Conservation (phyloP, 805 yeast genomes). For the Candida quercuum region DNA sequence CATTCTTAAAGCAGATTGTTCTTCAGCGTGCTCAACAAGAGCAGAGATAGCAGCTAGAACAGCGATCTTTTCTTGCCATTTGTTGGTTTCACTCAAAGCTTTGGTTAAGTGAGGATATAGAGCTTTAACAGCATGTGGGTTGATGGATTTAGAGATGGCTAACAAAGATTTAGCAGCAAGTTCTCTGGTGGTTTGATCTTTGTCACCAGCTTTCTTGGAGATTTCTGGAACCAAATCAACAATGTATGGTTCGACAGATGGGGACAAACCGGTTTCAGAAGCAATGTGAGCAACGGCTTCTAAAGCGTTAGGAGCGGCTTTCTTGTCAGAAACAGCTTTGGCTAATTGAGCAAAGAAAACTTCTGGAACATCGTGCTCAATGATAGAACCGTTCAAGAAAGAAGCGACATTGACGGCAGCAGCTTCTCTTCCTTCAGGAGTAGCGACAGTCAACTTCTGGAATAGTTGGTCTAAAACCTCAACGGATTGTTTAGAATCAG, state of each 20-base stretch:
- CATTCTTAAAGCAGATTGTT: conserved; percentile 97
- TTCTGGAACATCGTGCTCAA: conserved; percentile 96
- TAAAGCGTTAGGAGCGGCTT: conserved; percentile 76
- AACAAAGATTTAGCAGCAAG: conserved; percentile 72
- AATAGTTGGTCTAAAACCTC: conserved; percentile 91
- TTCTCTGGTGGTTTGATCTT: conserved; percentile 68
- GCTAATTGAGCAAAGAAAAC: conserved; percentile 76
- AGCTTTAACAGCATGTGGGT: conserved; percentile 91
- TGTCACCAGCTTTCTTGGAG: conserved; percentile 83
- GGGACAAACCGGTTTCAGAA: conserved; percentile 67
- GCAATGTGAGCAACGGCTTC: conserved; percentile 85
- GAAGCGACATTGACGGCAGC: conserved; percentile 89
- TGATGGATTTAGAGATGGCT: conserved; percentile 74
- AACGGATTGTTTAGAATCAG: conserved; percentile 43
- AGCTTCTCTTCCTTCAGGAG: conserved; percentile 73
- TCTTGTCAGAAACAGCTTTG: conserved; percentile 76
- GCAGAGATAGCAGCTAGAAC: conserved; percentile 78
- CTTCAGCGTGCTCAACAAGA: conserved; percentile 91
- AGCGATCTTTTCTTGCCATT: conserved; percentile 98
- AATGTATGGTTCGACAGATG: conserved; percentile 94
- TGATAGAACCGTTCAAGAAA: conserved; percentile 93
- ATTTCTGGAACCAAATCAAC: conserved; percentile 71
- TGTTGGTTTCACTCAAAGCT: conserved; percentile 66
- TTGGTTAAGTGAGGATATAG: conserved; percentile 75
- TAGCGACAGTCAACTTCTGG: conserved; percentile 85